A percentile compares a stretch with the other conserved stretches of the same genome.
Evolutionary conservation across 768 basidiomycete species (phyloP).

Genomic region (Asterophora parasitica): DNA sequence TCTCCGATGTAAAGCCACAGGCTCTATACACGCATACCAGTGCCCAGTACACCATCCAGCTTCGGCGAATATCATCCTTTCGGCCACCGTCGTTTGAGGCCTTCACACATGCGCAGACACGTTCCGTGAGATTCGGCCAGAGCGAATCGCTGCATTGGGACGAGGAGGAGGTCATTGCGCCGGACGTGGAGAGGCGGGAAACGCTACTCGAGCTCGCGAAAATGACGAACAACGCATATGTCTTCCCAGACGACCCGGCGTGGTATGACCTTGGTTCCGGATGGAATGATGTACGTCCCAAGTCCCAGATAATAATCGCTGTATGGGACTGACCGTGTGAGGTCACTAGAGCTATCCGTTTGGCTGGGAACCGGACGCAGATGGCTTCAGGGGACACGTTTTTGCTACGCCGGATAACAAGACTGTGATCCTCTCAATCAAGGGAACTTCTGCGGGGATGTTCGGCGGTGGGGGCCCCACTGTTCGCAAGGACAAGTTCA

Average conservation of each 20-base stretch:
- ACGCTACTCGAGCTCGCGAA: slow-evolving; percentile 82
- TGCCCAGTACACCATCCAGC: slow-evolving; percentile 30
- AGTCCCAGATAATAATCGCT: slow-evolving; percentile 11
- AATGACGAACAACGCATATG: slow-evolving; percentile 94
- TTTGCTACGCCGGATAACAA: slow-evolving; percentile 81
- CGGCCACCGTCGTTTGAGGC: slow-evolving; percentile 45
- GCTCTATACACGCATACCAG: slow-evolving; percentile 5
- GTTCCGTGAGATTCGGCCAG: slow-evolving; percentile 42
- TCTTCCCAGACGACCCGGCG: slow-evolving; percentile 47
- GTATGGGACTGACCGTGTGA: too few species aligned
- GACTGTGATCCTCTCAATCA: slow-evolving; percentile 85
- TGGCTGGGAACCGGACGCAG: slow-evolving; percentile 87
- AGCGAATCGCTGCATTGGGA: slow-evolving; percentile 59
- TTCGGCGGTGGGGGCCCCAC: slow-evolving; percentile 80
- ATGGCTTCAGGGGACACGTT: slow-evolving; percentile 89
- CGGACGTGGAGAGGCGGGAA: slow-evolving; percentile 72
- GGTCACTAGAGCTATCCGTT: slow-evolving; percentile 63
- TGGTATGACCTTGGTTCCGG: slow-evolving; percentile 76
- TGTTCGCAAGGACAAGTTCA: slow-evolving; percentile 85
- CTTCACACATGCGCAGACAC: slow-evolving; percentile 37
- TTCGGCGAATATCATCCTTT: slow-evolving; percentile 33
- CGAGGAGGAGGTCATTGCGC: slow-evolving; percentile 65
- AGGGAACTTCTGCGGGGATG: slow-evolving; percentile 82
- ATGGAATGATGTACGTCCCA: slow-evolving; percentile 50
- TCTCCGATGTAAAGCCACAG: slow-evolving; percentile 40